Base-by-base conservation (phyloP, 306 rosid species). In the Lathyrus tuberosus region DNA sequence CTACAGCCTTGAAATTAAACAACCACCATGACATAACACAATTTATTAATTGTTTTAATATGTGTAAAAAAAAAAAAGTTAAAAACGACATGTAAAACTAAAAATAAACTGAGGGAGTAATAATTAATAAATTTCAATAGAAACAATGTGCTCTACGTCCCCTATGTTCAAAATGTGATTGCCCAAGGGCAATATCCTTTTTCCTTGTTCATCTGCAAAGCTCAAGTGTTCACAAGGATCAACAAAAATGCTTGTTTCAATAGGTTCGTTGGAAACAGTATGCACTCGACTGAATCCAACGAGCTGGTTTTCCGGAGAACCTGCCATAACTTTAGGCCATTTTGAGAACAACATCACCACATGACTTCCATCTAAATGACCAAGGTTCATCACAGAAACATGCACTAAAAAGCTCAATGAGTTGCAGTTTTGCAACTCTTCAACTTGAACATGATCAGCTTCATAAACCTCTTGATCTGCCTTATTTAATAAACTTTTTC, bases 201-300 rank as follows among this genome's bases (percentile, higher is more conserved):
- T 68, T 20, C 97, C 98, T 54, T 78, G 51, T 61, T 85, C 86
- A 80, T 88, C 79, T 38, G 91, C 96, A 79, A 86, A 49, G 78
- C 94, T 90, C 0, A 93, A 81, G 76, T 90, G 88, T 58, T 70
- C 84, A 85, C 98, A 93, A 28, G 97, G 91, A 84, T 86, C 86
- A 35, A 90, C 94, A 56, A 61, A 8, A 69, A 93, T 76, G 80
- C 86, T 85, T 30, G 91, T 77, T 79, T 77, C 59, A 41, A 83
- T 46, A 56, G 74, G 35, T 65, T 47, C 57, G 59, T 63, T 47
- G 35, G 77, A 16, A 72, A 42, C 8, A 10, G 81, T 79, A 69
- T 82, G 83, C 47, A 82, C 0, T 10, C 81, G 76, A 53, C 38
- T 60, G 41, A 82, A 82, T 46, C 83, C 86, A 14, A 82, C 80